Percentiles rank a stretch among this genome's conserved stretches.
Evolutionary conservation across 345 rosid genomes (phyloP).

Genomic region (Jatropha curcas): DNA sequence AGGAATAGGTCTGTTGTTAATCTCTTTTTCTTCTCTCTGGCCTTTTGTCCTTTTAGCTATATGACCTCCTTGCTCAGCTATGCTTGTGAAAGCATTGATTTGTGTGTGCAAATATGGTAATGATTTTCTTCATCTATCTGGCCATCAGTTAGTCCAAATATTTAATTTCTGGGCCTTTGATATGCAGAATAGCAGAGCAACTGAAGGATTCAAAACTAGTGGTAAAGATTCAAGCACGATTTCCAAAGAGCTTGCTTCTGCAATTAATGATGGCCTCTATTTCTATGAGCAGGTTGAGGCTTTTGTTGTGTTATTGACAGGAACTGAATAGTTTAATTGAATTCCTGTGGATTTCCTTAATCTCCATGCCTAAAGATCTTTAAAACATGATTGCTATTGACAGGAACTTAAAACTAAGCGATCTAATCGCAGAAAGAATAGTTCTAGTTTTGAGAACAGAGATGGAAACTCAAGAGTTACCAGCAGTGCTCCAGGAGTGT

Average conservation of each 20-base stretch:
- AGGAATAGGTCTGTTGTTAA: neutral
- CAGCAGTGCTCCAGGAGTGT: constrained; percentile 40
- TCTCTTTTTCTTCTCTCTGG: neutral
- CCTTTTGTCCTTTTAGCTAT: neutral
- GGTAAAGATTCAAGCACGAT: constrained; percentile 52
- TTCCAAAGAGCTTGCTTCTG: constrained; percentile 75
- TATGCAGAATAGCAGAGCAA: constrained; percentile 68
- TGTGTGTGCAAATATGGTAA: neutral
- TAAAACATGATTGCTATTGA: constrained; percentile 17
- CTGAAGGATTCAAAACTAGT: constrained; percentile 46
- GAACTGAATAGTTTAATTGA: constrained; percentile 1
- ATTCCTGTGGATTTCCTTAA: neutral
- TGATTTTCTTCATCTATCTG: neutral
- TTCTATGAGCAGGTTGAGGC: constrained; percentile 82
- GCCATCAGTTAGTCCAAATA: neutral
- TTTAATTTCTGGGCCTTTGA: constrained; percentile 24
- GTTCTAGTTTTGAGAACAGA: constrained; percentile 50
- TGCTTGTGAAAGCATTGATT: too few species aligned
- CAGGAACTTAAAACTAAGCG: constrained; percentile 81
- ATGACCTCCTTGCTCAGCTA: neutral
- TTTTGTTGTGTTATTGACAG: neutral
- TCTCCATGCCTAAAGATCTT: constrained; percentile 10
- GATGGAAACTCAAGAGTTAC: constrained; percentile 51
- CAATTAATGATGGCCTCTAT: constrained; percentile 91
- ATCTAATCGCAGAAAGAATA: constrained; percentile 51